A percentile compares a stretch with the other conserved stretches of the same genome.
Conservation (phyloP, 331 rosid species). For the Quercus lobata region DNA sequence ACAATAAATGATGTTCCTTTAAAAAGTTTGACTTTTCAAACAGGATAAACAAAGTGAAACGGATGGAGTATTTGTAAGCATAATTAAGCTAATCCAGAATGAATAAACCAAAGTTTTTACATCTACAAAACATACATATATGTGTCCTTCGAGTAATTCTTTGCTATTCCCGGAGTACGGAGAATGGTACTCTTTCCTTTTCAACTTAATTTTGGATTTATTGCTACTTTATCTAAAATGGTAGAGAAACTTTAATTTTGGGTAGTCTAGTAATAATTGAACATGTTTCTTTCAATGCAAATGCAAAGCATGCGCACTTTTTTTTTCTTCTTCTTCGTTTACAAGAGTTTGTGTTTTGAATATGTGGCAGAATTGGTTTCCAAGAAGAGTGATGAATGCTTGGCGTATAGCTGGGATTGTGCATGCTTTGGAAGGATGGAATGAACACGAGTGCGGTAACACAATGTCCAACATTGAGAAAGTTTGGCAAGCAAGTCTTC, state of each 20-base stretch:
- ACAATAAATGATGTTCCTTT: no score
- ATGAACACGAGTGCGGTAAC: slow-evolving; percentile 47
- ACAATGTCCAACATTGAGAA: slow-evolving; percentile 39
- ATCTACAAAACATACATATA: no score
- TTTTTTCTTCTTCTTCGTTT: background rate
- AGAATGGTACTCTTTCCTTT: accelerated
- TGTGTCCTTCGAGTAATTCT: no score
- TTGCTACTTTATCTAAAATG: no score
- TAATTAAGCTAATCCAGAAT: no score
- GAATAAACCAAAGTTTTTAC: no score
- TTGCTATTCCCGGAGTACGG: accelerated
- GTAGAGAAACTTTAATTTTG: no score
- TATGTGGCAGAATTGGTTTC: slow-evolving; percentile 44
- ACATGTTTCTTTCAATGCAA: background rate
- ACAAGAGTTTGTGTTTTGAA: background rate
- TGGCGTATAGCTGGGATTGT: slow-evolving; percentile 60
- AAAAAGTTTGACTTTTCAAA: no score
- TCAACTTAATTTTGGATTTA: no score
- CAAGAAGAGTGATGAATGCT: slow-evolving; percentile 66
- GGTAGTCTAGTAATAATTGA: no score
- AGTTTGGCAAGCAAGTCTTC: slow-evolving; percentile 51
- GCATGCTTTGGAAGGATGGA: slow-evolving; percentile 56
- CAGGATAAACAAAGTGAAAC: no score
- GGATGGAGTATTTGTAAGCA: no score
- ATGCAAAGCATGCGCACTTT: background rate